Base-by-base conservation (phyloP, 2,329 filamentous ascomycete species). In the Alternaria metachromatica region DNA sequence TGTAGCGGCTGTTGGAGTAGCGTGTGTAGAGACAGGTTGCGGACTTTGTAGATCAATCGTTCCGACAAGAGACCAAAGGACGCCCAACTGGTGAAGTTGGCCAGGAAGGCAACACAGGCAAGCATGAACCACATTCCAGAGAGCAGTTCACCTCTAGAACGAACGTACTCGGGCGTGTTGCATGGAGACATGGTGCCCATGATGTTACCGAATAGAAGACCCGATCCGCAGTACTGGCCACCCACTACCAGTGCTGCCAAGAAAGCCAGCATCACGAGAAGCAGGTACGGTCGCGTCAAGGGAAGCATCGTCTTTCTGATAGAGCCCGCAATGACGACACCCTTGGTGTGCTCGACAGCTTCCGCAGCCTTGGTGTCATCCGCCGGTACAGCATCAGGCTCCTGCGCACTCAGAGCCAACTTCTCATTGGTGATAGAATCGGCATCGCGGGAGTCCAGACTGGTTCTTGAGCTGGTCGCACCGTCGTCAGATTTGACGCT, bases 1-100 rank as follows among this genome's bases (percentile, higher is more conserved):
- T 90, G 85, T 51, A 91, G 80, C 64, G 89, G 88, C 77, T 92
- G 90, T 62, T 88, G 83, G 55, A 92, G 85, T 2, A 92, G 79
- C 0, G 89, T 87, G 3, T 88, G 85, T 73, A 92, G 87, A 0
- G 88, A 89, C 2, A 90, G 78, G 3, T 90, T 85, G 56, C 90
- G 84, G 10, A 91, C 85, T 48, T 83, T 86, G 75, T 88, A 89
- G 2, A 92, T 82, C 2, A 91, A 80, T 65, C 89, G 87, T 74
- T 93, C 90, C 0, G 90, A 87, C 0, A 88, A 80, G 61, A 83
- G 81, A 2, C 87, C 87, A 65, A 89, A 89, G 3, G 80, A 79
- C 2, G 84, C 82, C 83, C 87, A 87, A 67, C 87, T 90, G 28
- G 84, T 82, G 5, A 88, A 79, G 66, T 92, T 90, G 67, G 87